These are phyloP conservation scores for Pythium pectinolyticum DNA, from an alignment of 352 stramenopile species.

Conservation along the genomic window DNA sequence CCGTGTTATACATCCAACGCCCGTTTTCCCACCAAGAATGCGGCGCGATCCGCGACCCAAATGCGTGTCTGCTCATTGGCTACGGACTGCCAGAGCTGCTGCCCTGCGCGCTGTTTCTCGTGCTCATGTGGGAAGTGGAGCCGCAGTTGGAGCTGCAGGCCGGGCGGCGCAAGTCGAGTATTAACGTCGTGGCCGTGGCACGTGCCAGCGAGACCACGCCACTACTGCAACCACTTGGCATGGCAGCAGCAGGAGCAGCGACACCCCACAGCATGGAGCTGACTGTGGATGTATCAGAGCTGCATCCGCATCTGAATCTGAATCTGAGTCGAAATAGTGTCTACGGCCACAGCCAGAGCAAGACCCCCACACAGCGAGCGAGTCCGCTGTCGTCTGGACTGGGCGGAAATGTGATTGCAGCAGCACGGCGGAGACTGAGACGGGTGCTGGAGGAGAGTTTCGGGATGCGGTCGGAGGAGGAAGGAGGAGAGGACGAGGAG, in stretches of 20 bases:
- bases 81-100: slow-evolving; percentile 75
- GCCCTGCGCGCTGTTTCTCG: slow-evolving; percentile 70
- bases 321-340: too few species aligned
- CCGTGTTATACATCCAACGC: slow-evolving; percentile 79
- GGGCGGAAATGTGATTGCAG: slow-evolving; percentile 50
- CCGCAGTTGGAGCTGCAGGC: slow-evolving; percentile 66
- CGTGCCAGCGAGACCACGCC: slow-evolving; percentile 45
- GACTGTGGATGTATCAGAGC: slow-evolving; percentile 1
- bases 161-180: slow-evolving; percentile 46
- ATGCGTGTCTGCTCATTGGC: slow-evolving; percentile 70
- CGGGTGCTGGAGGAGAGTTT: slow-evolving; percentile 35
- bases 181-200: slow-evolving; percentile 28
- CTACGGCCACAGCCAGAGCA: slow-evolving; percentile 2
- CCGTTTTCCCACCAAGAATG: slow-evolving; percentile 76
- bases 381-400: slow-evolving; percentile 67
- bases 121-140: slow-evolving; percentile 88
- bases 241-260: too few species aligned
- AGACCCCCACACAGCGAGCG: slow-evolving; percentile 35
- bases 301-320: too few species aligned
- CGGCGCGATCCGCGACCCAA: slow-evolving; percentile 54
- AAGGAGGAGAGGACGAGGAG: too few species aligned
- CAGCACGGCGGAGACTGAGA: slow-evolving; percentile 42
- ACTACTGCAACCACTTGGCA: too few species aligned
- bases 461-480: slow-evolving; percentile 26
- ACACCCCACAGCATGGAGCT: too few species aligned